A percentile compares a stretch with the other conserved stretches of the same genome.
These are phyloP conservation scores for Russula brevipes DNA, from an alignment of 768 basidiomycete species.

Conservation along the genomic window DNA sequence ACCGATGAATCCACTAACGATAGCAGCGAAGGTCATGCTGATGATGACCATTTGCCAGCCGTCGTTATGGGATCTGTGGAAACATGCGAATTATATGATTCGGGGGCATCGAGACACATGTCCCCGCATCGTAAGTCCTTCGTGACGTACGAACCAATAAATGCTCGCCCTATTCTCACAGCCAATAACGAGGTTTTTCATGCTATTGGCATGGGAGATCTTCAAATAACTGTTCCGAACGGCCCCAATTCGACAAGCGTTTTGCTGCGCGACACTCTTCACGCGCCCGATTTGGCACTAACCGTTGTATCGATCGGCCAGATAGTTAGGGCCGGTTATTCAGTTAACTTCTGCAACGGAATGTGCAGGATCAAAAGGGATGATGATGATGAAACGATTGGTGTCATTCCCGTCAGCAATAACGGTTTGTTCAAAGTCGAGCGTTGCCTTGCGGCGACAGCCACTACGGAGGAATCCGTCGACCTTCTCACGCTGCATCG, in stretches of 20 bases:
- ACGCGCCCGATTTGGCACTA: constrained; percentile 21
- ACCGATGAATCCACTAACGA: too few species aligned
- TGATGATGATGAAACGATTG: not conserved
- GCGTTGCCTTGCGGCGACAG: not conserved
- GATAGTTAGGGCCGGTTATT: not conserved
- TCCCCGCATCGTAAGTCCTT: too few species aligned
- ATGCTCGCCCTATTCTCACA: not conserved
- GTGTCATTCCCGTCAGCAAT: not conserved
- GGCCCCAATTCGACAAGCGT: not conserved
- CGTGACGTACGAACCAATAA: too few species aligned
- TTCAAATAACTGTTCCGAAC: constrained; percentile 12
- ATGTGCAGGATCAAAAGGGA: not conserved
- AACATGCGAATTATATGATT: too few species aligned
- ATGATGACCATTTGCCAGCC: too few species aligned
- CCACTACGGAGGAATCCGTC: not conserved
- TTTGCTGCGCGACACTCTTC: constrained; percentile 18
- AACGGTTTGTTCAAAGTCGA: constrained; percentile 11
- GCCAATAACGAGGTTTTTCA: constrained; percentile 23
- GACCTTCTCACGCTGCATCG: too few species aligned
- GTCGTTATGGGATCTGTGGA: too few species aligned
- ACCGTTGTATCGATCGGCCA: constrained; percentile 18
- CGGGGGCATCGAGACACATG: too few species aligned
- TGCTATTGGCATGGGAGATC: constrained; percentile 24
- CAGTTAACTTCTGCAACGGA: not conserved
- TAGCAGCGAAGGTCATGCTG: too few species aligned